These are phyloP conservation scores for Podospora pseudocomata DNA, from an alignment of 495 filamentous ascomycete genomes.

Conservation along the genomic window DNA sequence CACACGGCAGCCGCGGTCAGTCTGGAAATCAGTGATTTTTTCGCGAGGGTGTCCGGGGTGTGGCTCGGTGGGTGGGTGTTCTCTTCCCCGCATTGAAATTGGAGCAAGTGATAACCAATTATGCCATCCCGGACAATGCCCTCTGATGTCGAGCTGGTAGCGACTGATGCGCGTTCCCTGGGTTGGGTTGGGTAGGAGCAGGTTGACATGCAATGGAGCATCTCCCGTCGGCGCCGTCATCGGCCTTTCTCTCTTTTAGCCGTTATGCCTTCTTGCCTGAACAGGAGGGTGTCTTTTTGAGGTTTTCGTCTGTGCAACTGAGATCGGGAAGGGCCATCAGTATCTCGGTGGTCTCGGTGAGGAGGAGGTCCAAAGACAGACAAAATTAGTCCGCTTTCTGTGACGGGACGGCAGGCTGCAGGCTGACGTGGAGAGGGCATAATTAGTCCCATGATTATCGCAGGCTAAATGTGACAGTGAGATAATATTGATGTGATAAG, in stretches of 20 bases:
- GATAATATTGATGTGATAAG: background rate
- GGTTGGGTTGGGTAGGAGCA: background rate
- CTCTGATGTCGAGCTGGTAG: background rate
- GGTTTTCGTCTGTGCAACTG: background rate
- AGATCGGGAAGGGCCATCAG: background rate
- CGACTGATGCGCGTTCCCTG: background rate
- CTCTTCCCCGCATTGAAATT: constrained; percentile 4
- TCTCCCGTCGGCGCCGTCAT: constrained; percentile 13
- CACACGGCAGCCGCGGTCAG: constrained; percentile 1
- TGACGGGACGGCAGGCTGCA: background rate
- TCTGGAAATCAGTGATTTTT: background rate
- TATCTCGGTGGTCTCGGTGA: constrained; percentile 21
- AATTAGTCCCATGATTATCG: constrained; percentile 5
- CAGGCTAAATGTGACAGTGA: background rate
- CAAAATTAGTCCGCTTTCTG: constrained; percentile 16
- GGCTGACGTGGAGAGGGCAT: background rate
- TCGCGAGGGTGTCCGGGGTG: background rate
- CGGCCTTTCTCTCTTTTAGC: constrained; percentile 21
- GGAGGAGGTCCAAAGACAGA: background rate
- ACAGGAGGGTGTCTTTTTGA: constrained; percentile 6
- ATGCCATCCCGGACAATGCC: background rate
- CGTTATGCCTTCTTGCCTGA: constrained; percentile 15
- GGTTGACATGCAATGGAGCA: background rate
- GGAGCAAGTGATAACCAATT: background rate
- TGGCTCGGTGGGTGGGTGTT: no score